phyloP scores from a whole-genome alignment of 1,284 basidiomycete genomes.

The Rhodotorula sp. region DNA sequence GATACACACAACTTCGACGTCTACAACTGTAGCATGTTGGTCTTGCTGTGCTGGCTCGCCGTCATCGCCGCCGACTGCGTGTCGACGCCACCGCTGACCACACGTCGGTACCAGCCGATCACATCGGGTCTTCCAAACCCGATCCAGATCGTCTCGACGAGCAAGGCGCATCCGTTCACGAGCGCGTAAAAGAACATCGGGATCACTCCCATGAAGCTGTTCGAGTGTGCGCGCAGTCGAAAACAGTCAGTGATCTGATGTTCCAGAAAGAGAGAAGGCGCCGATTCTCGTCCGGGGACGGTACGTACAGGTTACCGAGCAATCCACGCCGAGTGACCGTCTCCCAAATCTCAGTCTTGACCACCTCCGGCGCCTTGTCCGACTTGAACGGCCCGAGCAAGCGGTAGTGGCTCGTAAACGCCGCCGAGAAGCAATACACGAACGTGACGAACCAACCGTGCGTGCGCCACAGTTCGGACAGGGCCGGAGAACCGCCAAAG shows the following conservation, averaged over 20 bases:
- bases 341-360: constrained; percentile 64
- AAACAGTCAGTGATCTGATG: neutral
- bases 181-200: constrained; percentile 52
- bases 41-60: neutral
- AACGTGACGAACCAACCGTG: constrained; percentile 60
- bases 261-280: neutral
- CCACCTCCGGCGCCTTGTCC: constrained; percentile 48
- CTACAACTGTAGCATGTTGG: neutral
- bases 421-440: constrained; percentile 64
- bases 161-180: constrained; percentile 46
- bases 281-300: neutral
- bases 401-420: constrained; percentile 64
- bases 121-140: constrained; percentile 21
- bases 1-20: too few relatives aligned
- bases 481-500: constrained; percentile 60
- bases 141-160: constrained; percentile 19
- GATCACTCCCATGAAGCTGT: constrained; percentile 59
- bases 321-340: constrained; percentile 62
- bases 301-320: constrained; percentile 54
- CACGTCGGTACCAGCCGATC: constrained; percentile 5
- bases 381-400: constrained; percentile 58
- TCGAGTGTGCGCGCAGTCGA: neutral
- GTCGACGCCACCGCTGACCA: neutral
- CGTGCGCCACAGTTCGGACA: constrained; percentile 56
- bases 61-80: neutral